Evolutionary conservation across 192 early-diverging fungal species (phyloP), one percentile per base, ranked within the genome.

Genomic region (Coemansia javaensis): DNA sequence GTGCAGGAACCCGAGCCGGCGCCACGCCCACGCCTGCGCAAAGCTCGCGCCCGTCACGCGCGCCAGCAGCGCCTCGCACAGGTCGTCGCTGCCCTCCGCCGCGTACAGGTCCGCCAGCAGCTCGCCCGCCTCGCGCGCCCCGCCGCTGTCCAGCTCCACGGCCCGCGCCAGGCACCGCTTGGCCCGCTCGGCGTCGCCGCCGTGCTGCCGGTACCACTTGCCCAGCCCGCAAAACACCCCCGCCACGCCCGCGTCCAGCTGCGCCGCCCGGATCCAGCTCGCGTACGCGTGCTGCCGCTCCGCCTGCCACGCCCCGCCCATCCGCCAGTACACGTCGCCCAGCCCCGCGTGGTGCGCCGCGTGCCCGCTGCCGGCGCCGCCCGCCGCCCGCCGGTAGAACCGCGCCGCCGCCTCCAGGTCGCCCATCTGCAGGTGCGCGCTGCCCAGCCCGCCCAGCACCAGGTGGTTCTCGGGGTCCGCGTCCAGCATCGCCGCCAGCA

Each of bases 131-230:
- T 83, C 80, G 21, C n/a, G n/a, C n/a, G 76, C 66, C 64, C 91
- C 82, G 23, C 63, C 51, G 3, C 77, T 63, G 51, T 91, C 83
- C 39, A 91, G 60, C 0, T 77, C 56, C n/a, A 90, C 75, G 2
- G 90, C 89, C 52, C 89, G 87, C 43, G 79, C 66, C 59, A 87
- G 91, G 60, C 92, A 98, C 48, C 86, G 87, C 30, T 75, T 66
- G 7, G 93, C 91, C 7, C 91, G 83, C 0, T 22, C 59, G 2
- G 56, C 32, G 45, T 94, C 88, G 27, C 74, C 48, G n/a, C 81
- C 84, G 34, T 87, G 67, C 15, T 78, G 44, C 11, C 65, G 70
- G 61, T 91, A 96, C 56, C 88, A 92, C 32, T 87, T 72, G 10
- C 93, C 95, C 10, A 98, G 77, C 20, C 78, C 82, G 0, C 85